A percentile compares a stretch with the other conserved stretches of the same genome.
phyloP scores from a whole-genome alignment of 345 rosid genomes.

The Laguncularia racemosa region DNA sequence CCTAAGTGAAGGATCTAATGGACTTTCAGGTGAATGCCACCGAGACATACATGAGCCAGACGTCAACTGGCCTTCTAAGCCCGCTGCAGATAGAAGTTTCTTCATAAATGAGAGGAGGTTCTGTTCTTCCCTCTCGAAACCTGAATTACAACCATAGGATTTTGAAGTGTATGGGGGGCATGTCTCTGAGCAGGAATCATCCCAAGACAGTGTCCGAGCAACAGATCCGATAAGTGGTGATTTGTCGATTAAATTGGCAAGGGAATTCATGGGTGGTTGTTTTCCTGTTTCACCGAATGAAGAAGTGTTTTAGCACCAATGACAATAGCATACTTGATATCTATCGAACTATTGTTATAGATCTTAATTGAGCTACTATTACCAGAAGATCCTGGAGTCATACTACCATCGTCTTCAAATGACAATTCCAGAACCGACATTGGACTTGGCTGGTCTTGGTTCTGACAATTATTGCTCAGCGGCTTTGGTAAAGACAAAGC shows the following conservation, averaged over 20 bases:
- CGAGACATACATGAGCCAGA: constrained; percentile 25
- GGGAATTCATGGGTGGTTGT: constrained; percentile 19
- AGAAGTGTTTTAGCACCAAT: background rate
- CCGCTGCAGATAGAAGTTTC: constrained; percentile 44
- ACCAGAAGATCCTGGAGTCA: constrained; percentile 25
- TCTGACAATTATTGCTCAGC: constrained; percentile 25
- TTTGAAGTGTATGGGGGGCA: constrained; percentile 31
- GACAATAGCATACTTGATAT: background rate
- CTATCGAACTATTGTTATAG: no score
- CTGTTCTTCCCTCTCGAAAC: constrained; percentile 43
- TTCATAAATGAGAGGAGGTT: constrained; percentile 53
- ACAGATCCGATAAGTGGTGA: constrained; percentile 68
- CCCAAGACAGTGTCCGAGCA: constrained; percentile 55
- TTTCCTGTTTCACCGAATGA: constrained; percentile 15
- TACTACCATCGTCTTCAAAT: constrained; percentile 46
- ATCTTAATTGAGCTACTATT: background rate
- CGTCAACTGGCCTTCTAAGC: constrained; percentile 28
- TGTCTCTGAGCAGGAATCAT: constrained; percentile 30
- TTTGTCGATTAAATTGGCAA: constrained; percentile 43
- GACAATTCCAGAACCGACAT: constrained; percentile 48
- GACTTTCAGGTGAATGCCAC: constrained; percentile 77
- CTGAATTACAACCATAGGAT: constrained; percentile 21
- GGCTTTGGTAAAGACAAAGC: constrained; percentile 21
- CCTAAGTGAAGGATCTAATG: constrained; percentile 63
- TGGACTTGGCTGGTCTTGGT: constrained; percentile 61